Percentiles rank a stretch among this genome's conserved stretches.
phyloP scores from a whole-genome alignment of 176 grass and related monocot species.

The Tillandsia fasciculata region DNA sequence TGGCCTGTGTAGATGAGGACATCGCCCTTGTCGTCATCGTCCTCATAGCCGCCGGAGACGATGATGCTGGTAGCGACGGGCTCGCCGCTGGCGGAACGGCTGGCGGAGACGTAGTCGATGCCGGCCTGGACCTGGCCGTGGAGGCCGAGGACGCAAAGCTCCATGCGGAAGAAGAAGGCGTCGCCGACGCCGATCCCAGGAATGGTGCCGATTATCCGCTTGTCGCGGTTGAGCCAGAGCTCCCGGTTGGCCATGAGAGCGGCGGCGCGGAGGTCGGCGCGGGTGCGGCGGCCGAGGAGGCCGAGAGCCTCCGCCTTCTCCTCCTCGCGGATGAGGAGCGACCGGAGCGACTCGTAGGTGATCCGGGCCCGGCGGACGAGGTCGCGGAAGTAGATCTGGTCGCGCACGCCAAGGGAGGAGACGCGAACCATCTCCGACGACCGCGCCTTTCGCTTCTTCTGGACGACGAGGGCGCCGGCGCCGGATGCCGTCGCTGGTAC shows the following conservation, averaged over 20 bases:
- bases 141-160: slow-evolving; percentile 81
- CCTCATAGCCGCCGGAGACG: slow-evolving; percentile 94
- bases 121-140: slow-evolving; percentile 93
- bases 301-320: slow-evolving; percentile 41
- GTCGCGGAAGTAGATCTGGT: slow-evolving; percentile 91
- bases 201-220: slow-evolving; percentile 70
- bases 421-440: slow-evolving; percentile 93
- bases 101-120: slow-evolving; percentile 62
- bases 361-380: slow-evolving; percentile 76
- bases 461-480: slow-evolving; percentile 23
- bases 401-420: slow-evolving; percentile 49
- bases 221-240: slow-evolving; percentile 89
- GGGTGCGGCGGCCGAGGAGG: slow-evolving; percentile 32
- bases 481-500: slow-evolving; percentile 31
- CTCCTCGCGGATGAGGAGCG: slow-evolving; percentile 51
- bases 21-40: slow-evolving; percentile 80
- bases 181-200: slow-evolving; percentile 80
- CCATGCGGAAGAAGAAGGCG: slow-evolving; percentile 85
- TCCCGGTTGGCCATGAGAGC: slow-evolving; percentile 67
- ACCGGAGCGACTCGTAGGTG: slow-evolving; percentile 78
- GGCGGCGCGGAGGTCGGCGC: slow-evolving; percentile 62
- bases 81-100: slow-evolving; percentile 53
- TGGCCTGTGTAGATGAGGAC: slow-evolving; percentile 92
- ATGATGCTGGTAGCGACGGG: slow-evolving; percentile 91
- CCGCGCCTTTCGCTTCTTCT: slow-evolving; percentile 67